Evolutionary conservation across 1,139 yeast genomes (phyloP).

Genomic region (Diutina catenulata): DNA sequence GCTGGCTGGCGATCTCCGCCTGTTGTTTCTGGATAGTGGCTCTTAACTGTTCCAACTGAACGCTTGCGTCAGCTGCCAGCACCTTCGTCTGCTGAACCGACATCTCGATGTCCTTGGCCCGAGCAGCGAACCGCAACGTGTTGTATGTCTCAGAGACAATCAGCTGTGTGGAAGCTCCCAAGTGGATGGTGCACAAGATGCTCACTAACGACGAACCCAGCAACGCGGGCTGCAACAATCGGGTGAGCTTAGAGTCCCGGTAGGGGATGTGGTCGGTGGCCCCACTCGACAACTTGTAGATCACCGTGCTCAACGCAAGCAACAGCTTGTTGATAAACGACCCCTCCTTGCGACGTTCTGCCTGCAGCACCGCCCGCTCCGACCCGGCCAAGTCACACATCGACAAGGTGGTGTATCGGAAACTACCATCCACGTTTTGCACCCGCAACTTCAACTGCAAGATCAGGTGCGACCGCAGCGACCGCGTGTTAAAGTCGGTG

Average conservation of each 20-base stretch:
- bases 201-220: slow-evolving; percentile 83
- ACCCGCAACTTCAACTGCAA: slow-evolving; percentile 54
- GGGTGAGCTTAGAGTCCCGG: slow-evolving; percentile 82
- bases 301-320: slow-evolving; percentile 80
- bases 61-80: slow-evolving; percentile 26
- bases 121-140: slow-evolving; percentile 82
- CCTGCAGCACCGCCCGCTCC: slow-evolving; percentile 76
- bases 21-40: slow-evolving; percentile 34
- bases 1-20: slow-evolving; percentile 31
- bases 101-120: slow-evolving; percentile 78
- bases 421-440: slow-evolving; percentile 15
- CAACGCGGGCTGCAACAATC: slow-evolving; percentile 82
- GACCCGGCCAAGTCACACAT: slow-evolving; percentile 95
- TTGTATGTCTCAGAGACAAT: slow-evolving; percentile 64
- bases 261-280: slow-evolving; percentile 66
- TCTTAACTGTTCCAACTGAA: slow-evolving; percentile 36
- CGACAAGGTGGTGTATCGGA: slow-evolving; percentile 51
- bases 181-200: slow-evolving; percentile 74
- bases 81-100: slow-evolving; percentile 48
- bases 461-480: slow-evolving; percentile 89
- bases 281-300: slow-evolving; percentile 50
- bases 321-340: slow-evolving; percentile 84
- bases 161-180: slow-evolving; percentile 25
- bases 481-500: slow-evolving; percentile 75
- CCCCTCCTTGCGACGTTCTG: slow-evolving; percentile 84